phyloP scores from a whole-genome alignment of 2,329 filamentous ascomycete genomes.

The Talaromyces sp. region DNA sequence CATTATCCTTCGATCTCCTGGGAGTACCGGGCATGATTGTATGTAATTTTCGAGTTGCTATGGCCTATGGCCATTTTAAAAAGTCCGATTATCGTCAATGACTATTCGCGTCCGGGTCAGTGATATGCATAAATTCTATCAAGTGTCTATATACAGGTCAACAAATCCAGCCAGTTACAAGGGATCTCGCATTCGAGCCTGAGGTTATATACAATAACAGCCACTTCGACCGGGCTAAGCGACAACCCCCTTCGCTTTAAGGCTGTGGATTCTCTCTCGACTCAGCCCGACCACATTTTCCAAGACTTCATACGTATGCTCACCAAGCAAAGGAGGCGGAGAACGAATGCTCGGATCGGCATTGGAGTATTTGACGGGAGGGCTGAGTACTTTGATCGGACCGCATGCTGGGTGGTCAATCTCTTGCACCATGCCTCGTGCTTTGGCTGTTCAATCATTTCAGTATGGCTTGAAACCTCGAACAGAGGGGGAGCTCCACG shows the following conservation, averaged over 20 bases:
- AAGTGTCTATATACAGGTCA: not conserved
- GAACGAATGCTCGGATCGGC: constrained; percentile 67
- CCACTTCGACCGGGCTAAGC: not conserved
- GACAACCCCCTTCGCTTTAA: constrained; percentile 32
- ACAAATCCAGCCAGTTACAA: not conserved
- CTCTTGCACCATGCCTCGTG: constrained; percentile 84
- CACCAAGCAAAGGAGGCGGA: constrained; percentile 72
- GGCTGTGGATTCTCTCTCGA: constrained; percentile 51
- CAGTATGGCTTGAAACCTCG: constrained; percentile 23
- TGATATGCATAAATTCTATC: not conserved
- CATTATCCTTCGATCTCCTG: not conserved
- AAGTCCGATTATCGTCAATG: constrained; percentile 31
- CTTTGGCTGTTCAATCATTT: constrained; percentile 50
- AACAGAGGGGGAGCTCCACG: not conserved
- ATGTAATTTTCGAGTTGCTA: constrained; percentile 37
- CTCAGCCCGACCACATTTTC: constrained; percentile 57
- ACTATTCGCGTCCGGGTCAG: constrained; percentile 36
- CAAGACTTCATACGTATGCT: constrained; percentile 74
- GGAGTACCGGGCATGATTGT: not conserved
- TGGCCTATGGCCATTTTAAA: constrained; percentile 40
- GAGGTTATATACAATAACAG: not conserved
- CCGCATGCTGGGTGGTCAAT: constrained; percentile 78
- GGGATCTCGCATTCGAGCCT: not conserved
- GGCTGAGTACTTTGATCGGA: constrained; percentile 77
- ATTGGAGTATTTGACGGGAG: constrained; percentile 82